phyloP scores from a whole-genome alignment of 2,329 filamentous ascomycete genomes.

The Fonsecaea nubica region DNA sequence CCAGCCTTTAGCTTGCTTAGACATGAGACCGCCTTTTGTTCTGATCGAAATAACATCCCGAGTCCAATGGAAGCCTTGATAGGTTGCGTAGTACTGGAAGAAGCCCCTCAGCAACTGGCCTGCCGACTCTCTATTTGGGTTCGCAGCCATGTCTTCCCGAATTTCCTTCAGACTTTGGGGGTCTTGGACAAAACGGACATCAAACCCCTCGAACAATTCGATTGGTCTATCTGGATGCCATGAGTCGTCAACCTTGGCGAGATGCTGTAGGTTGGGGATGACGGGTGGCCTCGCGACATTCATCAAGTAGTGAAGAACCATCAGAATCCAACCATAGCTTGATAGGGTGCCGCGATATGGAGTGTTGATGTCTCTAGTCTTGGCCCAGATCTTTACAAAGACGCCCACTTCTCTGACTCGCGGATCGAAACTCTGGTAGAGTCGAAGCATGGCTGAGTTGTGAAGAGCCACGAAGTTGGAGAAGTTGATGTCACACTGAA shows the following conservation, averaged over 20 bases:
- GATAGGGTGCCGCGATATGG: conserved; percentile 85
- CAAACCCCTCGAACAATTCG: conserved; percentile 65
- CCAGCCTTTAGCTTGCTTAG: conserved; percentile 83
- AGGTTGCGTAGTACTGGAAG: conserved; percentile 77
- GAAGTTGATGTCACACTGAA: conserved; percentile 92
- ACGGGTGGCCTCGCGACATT: conserved; percentile 82
- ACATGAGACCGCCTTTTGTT: conserved; percentile 70
- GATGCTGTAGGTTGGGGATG: conserved; percentile 71
- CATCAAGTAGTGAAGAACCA: conserved; percentile 89
- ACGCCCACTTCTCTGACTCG: conserved; percentile 79
- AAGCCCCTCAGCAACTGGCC: conserved; percentile 79
- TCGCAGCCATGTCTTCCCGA: conserved; percentile 62
- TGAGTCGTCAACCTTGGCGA: conserved; percentile 45
- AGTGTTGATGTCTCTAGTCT: conserved; percentile 82
- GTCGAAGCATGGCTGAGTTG: conserved; percentile 81
- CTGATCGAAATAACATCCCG: conserved; percentile 79
- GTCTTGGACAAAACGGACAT: conserved; percentile 79
- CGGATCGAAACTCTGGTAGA: conserved; percentile 79
- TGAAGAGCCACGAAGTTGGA: conserved; percentile 81
- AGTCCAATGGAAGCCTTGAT: conserved; percentile 76
- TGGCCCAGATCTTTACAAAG: conserved; percentile 92
- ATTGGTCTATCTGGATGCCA: conserved; percentile 51
- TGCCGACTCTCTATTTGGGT: conserved; percentile 70
- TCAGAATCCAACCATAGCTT: conserved; percentile 89
- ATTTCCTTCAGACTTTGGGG: conserved; percentile 71